These are phyloP conservation scores for Trichoderma citrinoviride DNA, from an alignment of 2,329 filamentous ascomycete genomes.

Conservation along the genomic window DNA sequence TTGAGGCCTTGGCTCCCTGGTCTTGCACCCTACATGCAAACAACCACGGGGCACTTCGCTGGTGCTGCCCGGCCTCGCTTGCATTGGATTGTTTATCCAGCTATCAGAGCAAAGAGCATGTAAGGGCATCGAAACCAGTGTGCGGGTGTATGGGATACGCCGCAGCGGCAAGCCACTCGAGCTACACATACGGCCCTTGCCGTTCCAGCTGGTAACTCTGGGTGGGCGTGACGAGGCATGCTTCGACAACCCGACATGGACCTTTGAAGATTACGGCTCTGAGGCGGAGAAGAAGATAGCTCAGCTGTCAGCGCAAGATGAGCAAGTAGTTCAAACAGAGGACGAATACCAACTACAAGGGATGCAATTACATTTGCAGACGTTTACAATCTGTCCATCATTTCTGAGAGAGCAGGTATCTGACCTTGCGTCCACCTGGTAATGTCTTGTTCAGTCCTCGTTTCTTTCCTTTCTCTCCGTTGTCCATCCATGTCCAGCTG, in stretches of 20 bases:
- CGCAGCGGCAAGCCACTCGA: neutral
- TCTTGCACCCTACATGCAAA: neutral
- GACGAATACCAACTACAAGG: too few species aligned
- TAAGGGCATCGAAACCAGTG: neutral
- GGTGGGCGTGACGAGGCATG: neutral
- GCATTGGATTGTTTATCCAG: neutral
- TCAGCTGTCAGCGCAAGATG: neutral
- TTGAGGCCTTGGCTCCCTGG: neutral
- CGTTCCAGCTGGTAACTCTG: neutral
- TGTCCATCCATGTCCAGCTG: conserved; percentile 16
- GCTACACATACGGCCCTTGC: neutral
- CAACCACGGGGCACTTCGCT: neutral
- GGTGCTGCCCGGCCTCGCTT: neutral
- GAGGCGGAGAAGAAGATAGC: neutral
- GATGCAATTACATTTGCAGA: neutral
- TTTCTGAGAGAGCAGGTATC: neutral
- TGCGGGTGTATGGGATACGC: neutral
- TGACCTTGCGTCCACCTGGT: neutral
- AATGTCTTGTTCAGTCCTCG: neutral
- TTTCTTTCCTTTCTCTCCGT: neutral
- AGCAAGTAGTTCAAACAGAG: too few species aligned
- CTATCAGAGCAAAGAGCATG: neutral
- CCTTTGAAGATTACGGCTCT: neutral
- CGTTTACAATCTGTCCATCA: neutral
- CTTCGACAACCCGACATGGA: neutral